Base-by-base conservation (phyloP, 2,329 filamentous ascomycete genomes). In the Knufia petricola region DNA sequence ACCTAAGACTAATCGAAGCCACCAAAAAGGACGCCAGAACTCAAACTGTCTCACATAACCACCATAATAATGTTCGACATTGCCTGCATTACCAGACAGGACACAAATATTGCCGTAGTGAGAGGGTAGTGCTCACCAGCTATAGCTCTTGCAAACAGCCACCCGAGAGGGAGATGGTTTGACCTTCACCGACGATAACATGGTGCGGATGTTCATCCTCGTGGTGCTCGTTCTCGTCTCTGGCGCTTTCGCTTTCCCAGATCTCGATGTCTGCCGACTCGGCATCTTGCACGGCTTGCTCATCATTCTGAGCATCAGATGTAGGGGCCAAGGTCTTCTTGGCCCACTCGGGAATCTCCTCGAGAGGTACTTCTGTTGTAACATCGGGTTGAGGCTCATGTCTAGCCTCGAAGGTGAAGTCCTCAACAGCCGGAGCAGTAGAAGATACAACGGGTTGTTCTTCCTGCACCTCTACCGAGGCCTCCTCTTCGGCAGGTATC, bases 191-290 rank as follows among this genome's bases (percentile, higher is more conserved):
- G 21, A 42, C 36, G n/a, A 50, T 21, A 2, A 50, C 38, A 23
- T 34, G 24, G 19, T 39, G 19, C 15, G 28, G 36, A 28, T 48
- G 20, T 10, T 51, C 37, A 28, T 45, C 44, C 2, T 55, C 50
- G 4, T 37, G 28, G 19, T 50, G 49, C 47, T 58, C 55, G 15
- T 60, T 59, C 48, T 67, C 81, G 41, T 79, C 82, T 55, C 78
- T 77, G 21, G 75, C 74, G 63, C 79, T 84, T 21, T 72, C 75
- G 60, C 81, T 85, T 64, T 85, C 82, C 81, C 82, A 85, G 13
- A 86, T 71, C 58, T 84, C 79, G 58, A 85, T 60, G 10, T 59
- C 56, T 79, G 60, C 66, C 73, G 39, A 21, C 6, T 48, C 36
- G 13, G 76, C 73, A 48, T 75, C 64, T 12, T 81, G 63, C 2